Evolutionary conservation across 352 stramenopile species (phyloP).

Genomic region (Globisporangium recalcitrans): DNA sequence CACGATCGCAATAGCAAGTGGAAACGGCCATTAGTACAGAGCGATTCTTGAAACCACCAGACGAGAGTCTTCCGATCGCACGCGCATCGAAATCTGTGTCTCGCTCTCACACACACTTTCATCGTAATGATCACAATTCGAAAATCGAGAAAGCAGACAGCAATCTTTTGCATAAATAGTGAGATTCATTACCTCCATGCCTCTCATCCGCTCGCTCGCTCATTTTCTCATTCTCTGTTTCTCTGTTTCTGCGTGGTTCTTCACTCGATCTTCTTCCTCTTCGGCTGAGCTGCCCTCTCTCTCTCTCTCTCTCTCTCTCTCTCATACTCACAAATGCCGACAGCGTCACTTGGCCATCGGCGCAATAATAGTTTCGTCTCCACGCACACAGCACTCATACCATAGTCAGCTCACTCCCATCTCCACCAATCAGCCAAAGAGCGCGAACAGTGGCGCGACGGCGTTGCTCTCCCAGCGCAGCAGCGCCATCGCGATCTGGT

Average conservation of each 20-base stretch:
- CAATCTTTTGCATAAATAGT: constrained; percentile 7
- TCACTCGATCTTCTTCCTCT: neutral
- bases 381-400: neutral
- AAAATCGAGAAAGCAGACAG: neutral
- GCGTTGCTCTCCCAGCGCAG: constrained; percentile 78
- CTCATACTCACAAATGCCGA: neutral
- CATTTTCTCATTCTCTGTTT: neutral
- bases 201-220: neutral
- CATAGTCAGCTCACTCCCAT: neutral
- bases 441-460: constrained; percentile 60
- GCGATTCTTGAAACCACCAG: constrained; percentile 3
- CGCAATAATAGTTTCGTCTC: neutral
- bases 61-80: neutral
- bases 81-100: neutral
- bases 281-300: neutral
- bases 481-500: constrained; percentile 76
- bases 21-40: neutral
- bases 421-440: constrained; percentile 36
- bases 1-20: neutral
- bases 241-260: neutral
- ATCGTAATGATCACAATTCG: neutral
- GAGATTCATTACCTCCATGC: constrained; percentile 6
- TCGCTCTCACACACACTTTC: too few relatives aligned
- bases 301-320: neutral
- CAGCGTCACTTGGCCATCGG: neutral